Evolutionary conservation across 495 filamentous ascomycete genomes (phyloP).

Genomic region (Hyaloscypha hepaticicola): DNA sequence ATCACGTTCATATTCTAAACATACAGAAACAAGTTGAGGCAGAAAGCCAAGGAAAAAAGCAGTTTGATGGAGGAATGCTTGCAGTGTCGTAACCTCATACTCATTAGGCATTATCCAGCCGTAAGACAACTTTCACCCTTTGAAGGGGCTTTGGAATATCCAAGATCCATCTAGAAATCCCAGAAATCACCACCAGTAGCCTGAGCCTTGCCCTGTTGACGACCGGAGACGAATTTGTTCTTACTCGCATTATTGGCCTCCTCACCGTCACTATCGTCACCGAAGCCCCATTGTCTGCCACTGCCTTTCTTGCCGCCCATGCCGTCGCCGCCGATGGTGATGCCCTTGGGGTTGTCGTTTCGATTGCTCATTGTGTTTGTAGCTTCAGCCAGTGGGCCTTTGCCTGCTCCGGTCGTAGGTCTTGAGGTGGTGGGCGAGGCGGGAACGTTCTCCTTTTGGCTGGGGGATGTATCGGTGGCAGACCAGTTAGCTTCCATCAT

Average conservation of each 20-base stretch:
- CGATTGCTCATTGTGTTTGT: slow-evolving; percentile 32
- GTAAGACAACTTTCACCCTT: slow-evolving; percentile 3
- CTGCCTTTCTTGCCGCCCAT: slow-evolving; percentile 70
- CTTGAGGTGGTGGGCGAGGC: slow-evolving; percentile 26
- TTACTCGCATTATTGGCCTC: slow-evolving; percentile 21
- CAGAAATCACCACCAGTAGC: slow-evolving; percentile 26
- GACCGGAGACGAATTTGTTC: slow-evolving; percentile 27
- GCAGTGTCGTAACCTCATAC: slow-evolving; percentile 17
- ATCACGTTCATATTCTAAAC: slow-evolving; percentile 2
- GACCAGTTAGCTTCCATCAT: slow-evolving; percentile 69
- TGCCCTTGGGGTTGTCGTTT: slow-evolving; percentile 33
- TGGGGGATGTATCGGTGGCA: slow-evolving; percentile 60
- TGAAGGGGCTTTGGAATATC: background rate
- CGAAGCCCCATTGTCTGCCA: slow-evolving; percentile 59
- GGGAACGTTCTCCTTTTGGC: slow-evolving; percentile 44
- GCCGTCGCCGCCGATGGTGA: slow-evolving; percentile 57
- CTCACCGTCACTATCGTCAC: slow-evolving; percentile 52
- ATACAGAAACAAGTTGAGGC: background rate
- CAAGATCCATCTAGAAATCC: slow-evolving; percentile 29
- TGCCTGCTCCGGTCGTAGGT: slow-evolving; percentile 22
- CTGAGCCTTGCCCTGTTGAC: slow-evolving; percentile 21
- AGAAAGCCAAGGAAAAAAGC: background rate
- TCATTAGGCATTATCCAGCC: slow-evolving; percentile 20
- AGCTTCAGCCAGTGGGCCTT: slow-evolving; percentile 31
- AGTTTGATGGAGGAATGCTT: background rate